Evolutionary conservation across 2,329 filamentous ascomycete species (phyloP).

Genomic region (Endocalyx cinctus): DNA sequence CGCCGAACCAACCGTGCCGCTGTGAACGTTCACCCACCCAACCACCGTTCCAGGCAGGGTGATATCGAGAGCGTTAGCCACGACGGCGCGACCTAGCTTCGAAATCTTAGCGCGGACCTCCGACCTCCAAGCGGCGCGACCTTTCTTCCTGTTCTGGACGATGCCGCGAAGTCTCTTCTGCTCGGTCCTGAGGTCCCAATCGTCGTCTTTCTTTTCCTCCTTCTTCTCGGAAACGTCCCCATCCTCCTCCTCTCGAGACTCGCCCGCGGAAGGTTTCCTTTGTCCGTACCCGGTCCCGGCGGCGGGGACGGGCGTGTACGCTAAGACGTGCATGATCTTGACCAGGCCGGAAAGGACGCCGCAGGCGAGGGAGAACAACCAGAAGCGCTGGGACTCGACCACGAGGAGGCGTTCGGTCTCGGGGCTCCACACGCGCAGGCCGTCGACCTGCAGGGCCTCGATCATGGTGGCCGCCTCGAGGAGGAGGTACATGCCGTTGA

Average conservation of each 20-base stretch:
- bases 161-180: slow-evolving; percentile 31
- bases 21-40: slow-evolving; percentile 53
- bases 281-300: slow-evolving; percentile 23
- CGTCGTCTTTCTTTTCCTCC: background rate
- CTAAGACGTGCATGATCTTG: slow-evolving; percentile 34
- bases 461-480: slow-evolving; percentile 62
- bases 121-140: slow-evolving; percentile 25
- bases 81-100: slow-evolving; percentile 41
- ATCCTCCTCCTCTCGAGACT: background rate
- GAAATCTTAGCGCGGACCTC: slow-evolving; percentile 25
- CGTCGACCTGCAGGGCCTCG: slow-evolving; percentile 40
- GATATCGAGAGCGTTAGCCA: slow-evolving; percentile 58
- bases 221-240: background rate
- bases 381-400: slow-evolving; percentile 62
- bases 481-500: slow-evolving; percentile 60
- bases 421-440: slow-evolving; percentile 48
- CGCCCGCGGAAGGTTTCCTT: slow-evolving; percentile 3
- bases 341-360: slow-evolving; percentile 41
- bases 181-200: slow-evolving; percentile 23
- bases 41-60: slow-evolving; percentile 55
- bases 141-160: slow-evolving; percentile 28
- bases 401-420: slow-evolving; percentile 43
- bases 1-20: slow-evolving; percentile 49
- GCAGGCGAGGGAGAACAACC: slow-evolving; percentile 59
- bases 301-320: slow-evolving; percentile 30